Evolutionary conservation across 2,329 filamentous ascomycete species (phyloP).

Genomic region (Orbilia blumenaviensis): DNA sequence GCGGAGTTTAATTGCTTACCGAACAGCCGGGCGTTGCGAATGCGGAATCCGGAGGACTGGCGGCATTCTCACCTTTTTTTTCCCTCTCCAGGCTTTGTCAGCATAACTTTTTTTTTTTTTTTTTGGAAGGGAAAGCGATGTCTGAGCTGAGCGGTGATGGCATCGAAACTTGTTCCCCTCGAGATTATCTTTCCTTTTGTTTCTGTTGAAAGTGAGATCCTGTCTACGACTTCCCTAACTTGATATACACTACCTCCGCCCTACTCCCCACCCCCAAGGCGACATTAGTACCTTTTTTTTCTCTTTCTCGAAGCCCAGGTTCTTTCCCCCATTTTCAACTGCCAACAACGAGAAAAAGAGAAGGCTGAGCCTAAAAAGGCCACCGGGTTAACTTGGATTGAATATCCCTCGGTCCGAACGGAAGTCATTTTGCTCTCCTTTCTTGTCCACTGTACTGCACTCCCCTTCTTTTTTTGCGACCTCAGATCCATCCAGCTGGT

Average conservation of each 20-base stretch:
- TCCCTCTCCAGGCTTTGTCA: conserved; percentile 35
- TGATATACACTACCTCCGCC: conserved; percentile 10
- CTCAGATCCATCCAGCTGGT: too few species aligned
- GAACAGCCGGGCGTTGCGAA: conserved; percentile 22
- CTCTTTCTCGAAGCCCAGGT: neutral
- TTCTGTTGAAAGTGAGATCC: too few species aligned
- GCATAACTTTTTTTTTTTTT: too few species aligned
- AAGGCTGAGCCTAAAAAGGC: neutral
- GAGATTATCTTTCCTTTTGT: neutral
- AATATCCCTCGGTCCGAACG: conserved; percentile 44
- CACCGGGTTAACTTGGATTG: conserved; percentile 22
- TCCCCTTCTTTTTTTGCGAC: conserved; percentile 18
- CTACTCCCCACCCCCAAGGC: neutral
- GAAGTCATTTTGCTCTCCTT: conserved; percentile 50
- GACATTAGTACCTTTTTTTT: neutral
- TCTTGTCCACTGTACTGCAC: neutral
- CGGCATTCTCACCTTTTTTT: conserved; percentile 42
- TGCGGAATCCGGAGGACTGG: conserved; percentile 40
- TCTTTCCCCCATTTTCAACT: neutral
- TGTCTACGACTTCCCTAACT: neutral
- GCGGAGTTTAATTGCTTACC: conserved; percentile 43
- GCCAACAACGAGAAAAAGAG: neutral
- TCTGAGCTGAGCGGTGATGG: conserved; percentile 21
- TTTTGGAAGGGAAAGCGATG: neutral
- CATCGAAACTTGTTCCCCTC: conserved; percentile 31